Percentiles rank a stretch among this genome's conserved stretches.
phyloP scores from a whole-genome alignment of 2,329 filamentous ascomycete genomes.

The Fonsecaea pugnacius region DNA sequence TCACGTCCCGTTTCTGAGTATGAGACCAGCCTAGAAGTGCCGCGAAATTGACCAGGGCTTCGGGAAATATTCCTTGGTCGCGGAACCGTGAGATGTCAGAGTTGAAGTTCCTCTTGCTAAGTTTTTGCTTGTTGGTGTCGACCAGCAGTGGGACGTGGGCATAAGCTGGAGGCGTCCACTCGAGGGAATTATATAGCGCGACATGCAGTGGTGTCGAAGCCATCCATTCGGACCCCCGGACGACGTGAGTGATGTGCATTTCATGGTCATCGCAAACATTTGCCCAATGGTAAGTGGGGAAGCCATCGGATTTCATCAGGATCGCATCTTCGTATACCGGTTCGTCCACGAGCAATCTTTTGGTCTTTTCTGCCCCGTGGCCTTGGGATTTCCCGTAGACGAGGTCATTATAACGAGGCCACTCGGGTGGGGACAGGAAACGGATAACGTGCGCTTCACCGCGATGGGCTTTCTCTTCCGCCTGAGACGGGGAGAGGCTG shows the following conservation, averaged over 20 bases:
- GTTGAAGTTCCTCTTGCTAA: constrained; percentile 82
- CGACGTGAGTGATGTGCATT: constrained; percentile 95
- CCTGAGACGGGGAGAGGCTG: constrained; percentile 67
- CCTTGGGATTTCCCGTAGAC: constrained; percentile 69
- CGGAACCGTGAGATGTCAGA: constrained; percentile 64
- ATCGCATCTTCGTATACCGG: constrained; percentile 78
- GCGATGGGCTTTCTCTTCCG: constrained; percentile 68
- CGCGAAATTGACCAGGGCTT: constrained; percentile 77
- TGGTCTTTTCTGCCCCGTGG: constrained; percentile 58
- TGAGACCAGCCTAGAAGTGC: constrained; percentile 85
- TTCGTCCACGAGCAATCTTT: constrained; percentile 47
- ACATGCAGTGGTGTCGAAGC: constrained; percentile 83
- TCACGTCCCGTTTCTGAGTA: constrained; percentile 67
- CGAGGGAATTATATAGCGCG: constrained; percentile 75
- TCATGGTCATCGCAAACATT: constrained; percentile 95
- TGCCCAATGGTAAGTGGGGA: constrained; percentile 94
- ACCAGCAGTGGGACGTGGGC: constrained; percentile 79
- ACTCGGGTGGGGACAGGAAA: constrained; percentile 67
- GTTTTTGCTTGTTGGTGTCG: constrained; percentile 70
- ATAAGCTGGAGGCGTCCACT: constrained; percentile 74
- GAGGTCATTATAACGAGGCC: constrained; percentile 72
- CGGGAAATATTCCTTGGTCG: constrained; percentile 64
- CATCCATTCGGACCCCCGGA: constrained; percentile 95
- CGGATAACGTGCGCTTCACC: constrained; percentile 78
- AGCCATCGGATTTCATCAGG: constrained; percentile 86